Evolutionary conservation across 116 monocot genomes (phyloP), one percentile per base, ranked within the genome.

Genomic region (Cymodocea nodosa): DNA sequence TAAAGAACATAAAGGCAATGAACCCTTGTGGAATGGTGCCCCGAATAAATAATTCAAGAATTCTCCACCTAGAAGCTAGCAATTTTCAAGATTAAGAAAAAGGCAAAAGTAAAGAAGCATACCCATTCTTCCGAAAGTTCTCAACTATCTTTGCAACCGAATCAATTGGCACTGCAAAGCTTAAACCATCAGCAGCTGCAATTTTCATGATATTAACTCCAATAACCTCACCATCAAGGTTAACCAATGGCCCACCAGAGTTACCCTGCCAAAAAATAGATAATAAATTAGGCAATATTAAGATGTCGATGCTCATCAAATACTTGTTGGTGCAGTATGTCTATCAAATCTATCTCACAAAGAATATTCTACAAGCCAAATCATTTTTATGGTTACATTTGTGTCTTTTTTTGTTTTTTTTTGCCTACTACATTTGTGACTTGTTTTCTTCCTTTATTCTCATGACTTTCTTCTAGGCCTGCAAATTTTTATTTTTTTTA

Each of bases 121-220:
- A 95, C 94, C 90, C 87, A 68, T 73, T 82, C 71, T 85, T 85
- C 70, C 62, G 81, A 57, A 95, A 90, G 6, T 87, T 82, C 35
- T 84, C 87, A 35, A 95, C 70, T 65, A 95, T 87, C 79, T 90
- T 90, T 0, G 59, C 49, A 64, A 82, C 81, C 6, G 83, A 81
- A 68, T 95, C 87, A 69, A 95, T 83, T 60, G 94, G 90, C 16
- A 95, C 83, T 18, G 94, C 94, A 83, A 94, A 95, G 60, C 87
- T 87, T 77, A 95, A 73, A 30, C 94, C 94, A 79, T 87, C 85
- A 60, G 90, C 94, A 75, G 64, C 73, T 30, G 68, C 52, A 69
- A 87, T 69, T 77, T 95, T 95, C 87, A 95, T 81, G 16, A 90
- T 79, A 70, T 89, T 95, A 44, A 95, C 66, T 63, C 94, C 94